Evolutionary conservation across 768 basidiomycete species (phyloP).

Genomic region (Phlegmacium glaucopus): DNA sequence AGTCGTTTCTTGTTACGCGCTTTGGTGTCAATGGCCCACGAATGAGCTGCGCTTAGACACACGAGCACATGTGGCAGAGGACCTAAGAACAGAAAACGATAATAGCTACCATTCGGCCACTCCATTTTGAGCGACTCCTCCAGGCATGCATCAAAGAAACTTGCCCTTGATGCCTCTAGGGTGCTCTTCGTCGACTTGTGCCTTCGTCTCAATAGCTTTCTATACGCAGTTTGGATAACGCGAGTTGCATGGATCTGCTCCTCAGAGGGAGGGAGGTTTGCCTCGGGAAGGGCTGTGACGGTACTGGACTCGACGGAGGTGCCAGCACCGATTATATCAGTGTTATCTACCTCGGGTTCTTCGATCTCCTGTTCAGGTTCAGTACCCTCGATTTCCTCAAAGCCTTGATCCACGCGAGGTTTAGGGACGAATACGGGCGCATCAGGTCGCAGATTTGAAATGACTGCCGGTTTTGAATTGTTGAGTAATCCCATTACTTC

Average conservation of each 20-base stretch:
- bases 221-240: conserved; percentile 9
- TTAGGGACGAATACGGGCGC: conserved; percentile 18
- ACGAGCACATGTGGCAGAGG: conserved; percentile 19
- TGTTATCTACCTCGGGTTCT: conserved; percentile 19
- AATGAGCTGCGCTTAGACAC: conserved; percentile 14
- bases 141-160: conserved; percentile 13
- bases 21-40: conserved; percentile 11
- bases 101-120: conserved; percentile 16
- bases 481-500: conserved; percentile 14
- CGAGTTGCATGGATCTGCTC: conserved; percentile 9
- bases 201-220: conserved; percentile 4
- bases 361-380: conserved; percentile 14
- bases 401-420: conserved; percentile 1
- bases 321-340: conserved; percentile 14
- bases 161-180: conserved; percentile 5
- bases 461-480: neutral
- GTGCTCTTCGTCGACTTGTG: conserved; percentile 6
- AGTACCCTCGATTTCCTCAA: neutral
- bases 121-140: conserved; percentile 12
- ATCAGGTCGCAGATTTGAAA: conserved; percentile 13
- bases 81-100: conserved; percentile 18
- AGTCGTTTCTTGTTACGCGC: conserved; percentile 17
- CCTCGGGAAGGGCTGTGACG: conserved; percentile 7
- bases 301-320: conserved; percentile 11
- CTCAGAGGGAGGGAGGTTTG: conserved; percentile 7